Percentiles rank a stretch among this genome's conserved stretches.
Conservation (phyloP, 2,329 filamentous ascomycete species). For the Pestalotiopsis sp. region DNA sequence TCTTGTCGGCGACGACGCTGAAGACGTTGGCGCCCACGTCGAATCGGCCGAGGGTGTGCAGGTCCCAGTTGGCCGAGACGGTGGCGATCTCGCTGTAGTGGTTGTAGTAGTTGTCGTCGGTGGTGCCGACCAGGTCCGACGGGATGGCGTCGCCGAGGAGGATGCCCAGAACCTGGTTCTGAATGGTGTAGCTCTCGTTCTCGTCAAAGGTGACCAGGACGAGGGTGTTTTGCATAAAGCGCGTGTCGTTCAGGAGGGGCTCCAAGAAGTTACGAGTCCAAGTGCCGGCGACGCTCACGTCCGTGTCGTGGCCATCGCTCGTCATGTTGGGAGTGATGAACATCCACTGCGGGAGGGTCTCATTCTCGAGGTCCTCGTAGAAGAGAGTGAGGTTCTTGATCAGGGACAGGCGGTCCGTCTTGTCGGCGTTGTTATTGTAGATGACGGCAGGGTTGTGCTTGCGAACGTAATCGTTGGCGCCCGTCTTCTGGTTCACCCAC, state of each 20-base stretch:
- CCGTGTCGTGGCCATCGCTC: constrained; percentile 74
- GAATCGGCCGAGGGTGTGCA: constrained; percentile 70
- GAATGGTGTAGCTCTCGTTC: constrained; percentile 66
- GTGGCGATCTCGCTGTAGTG: constrained; percentile 73
- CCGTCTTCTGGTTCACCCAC: constrained; percentile 66
- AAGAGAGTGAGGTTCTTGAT: constrained; percentile 77
- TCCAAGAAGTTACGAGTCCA: constrained; percentile 72
- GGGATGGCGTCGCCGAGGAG: constrained; percentile 77
- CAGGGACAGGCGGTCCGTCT: constrained; percentile 60
- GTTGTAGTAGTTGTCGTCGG: constrained; percentile 70
- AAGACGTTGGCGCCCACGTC: constrained; percentile 76
- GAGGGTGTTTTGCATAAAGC: constrained; percentile 77
- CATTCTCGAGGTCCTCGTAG: constrained; percentile 63
- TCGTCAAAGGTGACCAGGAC: constrained; percentile 81
- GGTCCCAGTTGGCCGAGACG: constrained; percentile 68
- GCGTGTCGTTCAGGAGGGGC: constrained; percentile 67
- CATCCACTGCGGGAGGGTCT: constrained; percentile 70
- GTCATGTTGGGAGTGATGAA: constrained; percentile 78
- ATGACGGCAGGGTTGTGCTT: constrained; percentile 75
- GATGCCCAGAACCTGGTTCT: constrained; percentile 71
- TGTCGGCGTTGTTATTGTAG: constrained; percentile 65
- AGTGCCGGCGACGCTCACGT: constrained; percentile 65
- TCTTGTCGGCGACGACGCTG: constrained; percentile 59
- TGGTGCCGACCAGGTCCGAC: constrained; percentile 63
- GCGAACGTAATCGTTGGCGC: constrained; percentile 76